Percentiles rank a stretch among this genome's conserved stretches.
Evolutionary conservation across 306 rosid species (phyloP).

Genomic region (Pyrus pyrifolia): DNA sequence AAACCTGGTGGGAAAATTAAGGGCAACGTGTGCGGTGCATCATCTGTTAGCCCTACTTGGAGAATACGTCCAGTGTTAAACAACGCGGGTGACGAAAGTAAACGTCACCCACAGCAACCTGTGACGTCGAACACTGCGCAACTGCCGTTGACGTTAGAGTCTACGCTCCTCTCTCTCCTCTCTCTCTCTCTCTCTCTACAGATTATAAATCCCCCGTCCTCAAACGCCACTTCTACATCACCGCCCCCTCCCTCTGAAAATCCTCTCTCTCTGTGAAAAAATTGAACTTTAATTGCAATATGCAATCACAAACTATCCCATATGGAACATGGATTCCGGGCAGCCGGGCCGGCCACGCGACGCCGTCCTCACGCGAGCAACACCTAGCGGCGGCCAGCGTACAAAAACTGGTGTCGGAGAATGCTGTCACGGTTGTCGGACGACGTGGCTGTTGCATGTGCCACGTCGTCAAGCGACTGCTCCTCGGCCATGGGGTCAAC

Average conservation of each 20-base stretch:
- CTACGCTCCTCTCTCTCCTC: constrained; percentile 8
- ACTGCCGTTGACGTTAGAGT: constrained; percentile 63
- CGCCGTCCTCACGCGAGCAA: neutral
- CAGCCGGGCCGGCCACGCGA: neutral
- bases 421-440: constrained; percentile 68
- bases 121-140: constrained; percentile 51
- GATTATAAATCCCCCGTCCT: neutral
- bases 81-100: constrained; percentile 21
- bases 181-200: neutral
- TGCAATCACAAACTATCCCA: constrained; percentile 82
- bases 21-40: neutral
- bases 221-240: neutral
- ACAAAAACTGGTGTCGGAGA: constrained; percentile 40
- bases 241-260: neutral
- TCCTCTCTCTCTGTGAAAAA: neutral
- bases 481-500: constrained; percentile 80
- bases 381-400: neutral
- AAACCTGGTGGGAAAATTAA: neutral
- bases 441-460: constrained; percentile 81
- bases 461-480: constrained; percentile 62
- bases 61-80: constrained; percentile 31
- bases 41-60: neutral
- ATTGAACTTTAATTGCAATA: neutral
- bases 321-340: constrained; percentile 28
- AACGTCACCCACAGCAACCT: constrained; percentile 37